Percentiles rank a stretch among this genome's conserved stretches.
Conservation (phyloP, 2,329 filamentous ascomycete species). For the Hypoxylon sp. region DNA sequence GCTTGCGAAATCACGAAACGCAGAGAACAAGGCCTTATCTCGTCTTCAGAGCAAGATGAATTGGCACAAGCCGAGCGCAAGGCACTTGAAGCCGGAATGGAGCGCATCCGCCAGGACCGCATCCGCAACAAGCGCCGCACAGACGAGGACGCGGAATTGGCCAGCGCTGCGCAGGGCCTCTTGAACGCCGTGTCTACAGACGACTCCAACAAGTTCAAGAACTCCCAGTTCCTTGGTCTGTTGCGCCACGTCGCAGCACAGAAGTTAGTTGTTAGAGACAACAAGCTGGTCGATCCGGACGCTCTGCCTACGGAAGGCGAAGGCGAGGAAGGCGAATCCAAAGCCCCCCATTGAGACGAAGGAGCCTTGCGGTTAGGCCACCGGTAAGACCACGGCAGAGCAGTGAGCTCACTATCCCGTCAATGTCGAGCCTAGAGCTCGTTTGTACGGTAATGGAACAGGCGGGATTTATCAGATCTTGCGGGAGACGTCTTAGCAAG, state of each 20-base stretch:
- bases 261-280: constrained; percentile 80
- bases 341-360: no score
- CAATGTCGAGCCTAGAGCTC: neutral
- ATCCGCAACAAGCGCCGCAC: constrained; percentile 43
- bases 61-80: no score
- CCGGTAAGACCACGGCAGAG: neutral
- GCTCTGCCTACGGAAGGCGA: neutral
- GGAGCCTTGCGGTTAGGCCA: neutral
- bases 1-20: no score
- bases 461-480: neutral
- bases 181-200: constrained; percentile 78
- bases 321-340: no score
- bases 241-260: constrained; percentile 82
- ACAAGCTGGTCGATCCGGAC: constrained; percentile 69
- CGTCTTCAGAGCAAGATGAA: no score
- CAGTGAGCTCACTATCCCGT: neutral
- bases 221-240: constrained; percentile 81
- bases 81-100: no score
- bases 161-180: constrained; percentile 78
- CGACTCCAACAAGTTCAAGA: constrained; percentile 80
- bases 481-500: neutral
- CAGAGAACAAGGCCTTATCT: no score
- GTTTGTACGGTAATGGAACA: neutral
- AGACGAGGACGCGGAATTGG: constrained; percentile 76
- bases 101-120: neutral